A percentile compares a stretch with the other conserved stretches of the same genome.
Conservation (phyloP, 139 green algal genomes). For the Chlamydomonas sp. region DNA sequence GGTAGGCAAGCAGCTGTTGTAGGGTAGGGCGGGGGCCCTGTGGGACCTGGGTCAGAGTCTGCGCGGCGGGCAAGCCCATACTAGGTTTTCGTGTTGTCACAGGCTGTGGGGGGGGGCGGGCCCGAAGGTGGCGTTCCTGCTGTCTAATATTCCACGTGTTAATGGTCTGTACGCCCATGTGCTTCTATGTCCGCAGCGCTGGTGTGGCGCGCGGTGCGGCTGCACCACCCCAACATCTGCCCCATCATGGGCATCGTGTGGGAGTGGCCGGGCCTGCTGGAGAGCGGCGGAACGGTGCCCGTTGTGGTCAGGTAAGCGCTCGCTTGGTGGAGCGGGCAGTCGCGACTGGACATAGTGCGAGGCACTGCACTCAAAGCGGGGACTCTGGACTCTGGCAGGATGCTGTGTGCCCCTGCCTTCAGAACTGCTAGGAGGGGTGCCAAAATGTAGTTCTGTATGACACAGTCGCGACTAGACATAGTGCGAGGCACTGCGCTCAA, state of each 20-base stretch:
- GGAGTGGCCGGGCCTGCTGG: constrained; percentile 24
- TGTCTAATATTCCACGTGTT: background rate
- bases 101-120: background rate
- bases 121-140: background rate
- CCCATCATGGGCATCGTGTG: constrained; percentile 34
- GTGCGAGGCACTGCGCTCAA: no score
- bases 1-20: no score
- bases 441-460: no score
- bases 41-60: background rate
- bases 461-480: no score
- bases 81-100: background rate
- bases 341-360: no score
- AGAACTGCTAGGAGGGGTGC: no score
- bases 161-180: background rate
- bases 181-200: background rate
- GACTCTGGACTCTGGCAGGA: no score
- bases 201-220: constrained; percentile 24
- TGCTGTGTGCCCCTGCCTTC: no score
- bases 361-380: no score
- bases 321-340: no score
- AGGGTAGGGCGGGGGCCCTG: background rate
- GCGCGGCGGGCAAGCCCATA: background rate
- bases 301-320: background rate
- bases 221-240: constrained; percentile 34
- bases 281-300: background rate